These are phyloP conservation scores for Rhizoclosmatium globosum DNA, from an alignment of 192 early-diverging fungal genomes.

Conservation along the genomic window DNA sequence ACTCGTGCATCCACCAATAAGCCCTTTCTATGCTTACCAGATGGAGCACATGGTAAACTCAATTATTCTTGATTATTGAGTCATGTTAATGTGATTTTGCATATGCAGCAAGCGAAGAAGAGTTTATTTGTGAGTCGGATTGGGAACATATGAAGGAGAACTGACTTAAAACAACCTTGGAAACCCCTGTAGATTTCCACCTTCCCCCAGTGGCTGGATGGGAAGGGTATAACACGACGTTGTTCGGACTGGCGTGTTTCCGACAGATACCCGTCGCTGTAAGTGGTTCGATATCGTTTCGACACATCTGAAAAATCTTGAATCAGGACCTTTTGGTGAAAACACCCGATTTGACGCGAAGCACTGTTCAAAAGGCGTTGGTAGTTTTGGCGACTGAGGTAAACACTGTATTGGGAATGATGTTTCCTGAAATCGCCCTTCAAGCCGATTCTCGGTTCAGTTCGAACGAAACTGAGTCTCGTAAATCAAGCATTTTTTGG, in stretches of 20 bases:
- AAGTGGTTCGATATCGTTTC: neutral
- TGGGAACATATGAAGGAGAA: too few species aligned
- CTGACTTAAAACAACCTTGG: neutral
- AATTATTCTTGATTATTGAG: neutral
- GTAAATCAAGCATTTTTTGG: conserved; percentile 83
- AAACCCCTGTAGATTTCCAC: conserved; percentile 66
- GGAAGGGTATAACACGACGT: conserved; percentile 63
- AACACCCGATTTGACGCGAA: conserved; percentile 79
- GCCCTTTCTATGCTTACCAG: conserved; percentile 83
- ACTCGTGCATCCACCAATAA: neutral
- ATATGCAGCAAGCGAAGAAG: conserved; percentile 67
- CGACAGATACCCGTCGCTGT: conserved; percentile 78
- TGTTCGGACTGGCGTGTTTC: conserved; percentile 87
- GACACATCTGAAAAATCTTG: neutral
- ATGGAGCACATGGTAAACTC: conserved; percentile 73
- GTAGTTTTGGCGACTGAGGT: conserved; percentile 76
- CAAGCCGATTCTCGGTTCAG: conserved; percentile 72
- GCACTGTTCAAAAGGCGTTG: conserved; percentile 83
- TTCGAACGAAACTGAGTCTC: conserved; percentile 75
- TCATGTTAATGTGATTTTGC: neutral
- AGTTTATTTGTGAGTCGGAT: conserved; percentile 67
- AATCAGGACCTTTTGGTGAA: conserved; percentile 71
- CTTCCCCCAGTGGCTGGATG: conserved; percentile 76
- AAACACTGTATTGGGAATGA: conserved; percentile 21
- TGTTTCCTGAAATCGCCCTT: conserved; percentile 14